Evolutionary conservation across 2,329 filamentous ascomycete species (phyloP).

Genomic region (Lithohypha guttulata): DNA sequence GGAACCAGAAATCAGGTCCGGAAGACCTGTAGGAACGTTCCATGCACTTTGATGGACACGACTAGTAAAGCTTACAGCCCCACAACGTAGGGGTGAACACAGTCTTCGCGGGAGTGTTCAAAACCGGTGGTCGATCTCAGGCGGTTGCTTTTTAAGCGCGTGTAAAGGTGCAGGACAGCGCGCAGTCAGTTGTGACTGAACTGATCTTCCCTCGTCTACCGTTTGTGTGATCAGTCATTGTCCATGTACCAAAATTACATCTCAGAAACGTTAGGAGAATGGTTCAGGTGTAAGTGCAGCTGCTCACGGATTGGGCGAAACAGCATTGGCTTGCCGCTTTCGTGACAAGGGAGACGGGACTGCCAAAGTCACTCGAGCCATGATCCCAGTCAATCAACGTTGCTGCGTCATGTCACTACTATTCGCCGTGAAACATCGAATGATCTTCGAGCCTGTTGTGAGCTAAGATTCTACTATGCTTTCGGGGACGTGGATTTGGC

Average conservation of each 20-base stretch:
- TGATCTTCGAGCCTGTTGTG: not conserved
- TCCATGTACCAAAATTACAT: too few relatives aligned
- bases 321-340: too few relatives aligned
- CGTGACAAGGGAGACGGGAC: not conserved
- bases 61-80: too few relatives aligned
- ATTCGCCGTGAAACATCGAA: slow-evolving; percentile 6
- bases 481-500: slow-evolving; percentile 5
- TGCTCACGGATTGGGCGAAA: too few relatives aligned
- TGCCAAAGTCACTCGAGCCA: not conserved
- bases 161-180: too few relatives aligned
- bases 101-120: not conserved
- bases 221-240: too few relatives aligned
- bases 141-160: not conserved
- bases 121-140: slow-evolving; percentile 7
- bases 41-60: not conserved
- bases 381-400: slow-evolving; percentile 1
- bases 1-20: too few relatives aligned
- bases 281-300: too few relatives aligned
- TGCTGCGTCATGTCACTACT: not conserved
- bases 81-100: too few relatives aligned
- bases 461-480: slow-evolving; percentile 8
- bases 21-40: not conserved
- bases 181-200: too few relatives aligned
- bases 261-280: too few relatives aligned
- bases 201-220: too few relatives aligned